Conservation (phyloP, 2,329 filamentous ascomycete species). For the Apiospora kogelbergensis region DNA sequence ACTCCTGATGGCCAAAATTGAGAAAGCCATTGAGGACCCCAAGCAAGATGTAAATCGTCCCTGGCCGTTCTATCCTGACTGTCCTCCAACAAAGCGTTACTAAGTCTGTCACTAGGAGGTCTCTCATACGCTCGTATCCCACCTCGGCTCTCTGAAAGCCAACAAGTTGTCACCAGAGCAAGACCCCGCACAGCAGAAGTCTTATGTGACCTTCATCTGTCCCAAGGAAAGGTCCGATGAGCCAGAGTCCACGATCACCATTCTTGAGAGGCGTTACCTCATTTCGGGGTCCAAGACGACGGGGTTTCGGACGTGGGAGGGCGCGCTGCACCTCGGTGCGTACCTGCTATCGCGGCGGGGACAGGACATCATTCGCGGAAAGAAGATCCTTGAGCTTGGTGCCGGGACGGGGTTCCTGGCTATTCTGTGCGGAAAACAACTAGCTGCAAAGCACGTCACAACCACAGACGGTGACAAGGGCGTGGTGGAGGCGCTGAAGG, state of each 20-base stretch:
- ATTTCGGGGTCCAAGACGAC: conserved; percentile 61
- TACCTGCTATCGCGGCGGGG: conserved; percentile 52
- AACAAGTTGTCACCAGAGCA: conserved; percentile 31
- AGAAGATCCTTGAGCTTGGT: conserved; percentile 62
- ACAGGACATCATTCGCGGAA: conserved; percentile 45
- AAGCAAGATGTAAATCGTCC: neutral
- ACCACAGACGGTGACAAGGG: conserved; percentile 62
- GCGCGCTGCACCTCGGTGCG: conserved; percentile 61
- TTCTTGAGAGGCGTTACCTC: conserved; percentile 54
- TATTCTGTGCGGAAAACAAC: conserved; percentile 60
- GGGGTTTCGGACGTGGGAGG: conserved; percentile 70
- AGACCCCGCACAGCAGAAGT: conserved; percentile 54
- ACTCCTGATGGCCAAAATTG: conserved; percentile 42
- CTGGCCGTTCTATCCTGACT: neutral
- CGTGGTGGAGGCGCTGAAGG: conserved; percentile 50
- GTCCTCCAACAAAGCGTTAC: neutral
- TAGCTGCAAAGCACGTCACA: conserved; percentile 52
- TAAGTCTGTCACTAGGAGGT: conserved; percentile 50
- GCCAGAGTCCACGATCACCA: conserved; percentile 42
- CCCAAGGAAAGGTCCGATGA: conserved; percentile 22
- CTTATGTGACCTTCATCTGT: conserved; percentile 61
- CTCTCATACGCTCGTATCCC: conserved; percentile 58
- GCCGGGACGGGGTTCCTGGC: conserved; percentile 67
- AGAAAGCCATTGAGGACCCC: neutral
- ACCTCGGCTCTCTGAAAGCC: conserved; percentile 52